Evolutionary conservation across 2,329 filamentous ascomycete genomes (phyloP).

Genomic region (Paraphoma chrysanthemicola): DNA sequence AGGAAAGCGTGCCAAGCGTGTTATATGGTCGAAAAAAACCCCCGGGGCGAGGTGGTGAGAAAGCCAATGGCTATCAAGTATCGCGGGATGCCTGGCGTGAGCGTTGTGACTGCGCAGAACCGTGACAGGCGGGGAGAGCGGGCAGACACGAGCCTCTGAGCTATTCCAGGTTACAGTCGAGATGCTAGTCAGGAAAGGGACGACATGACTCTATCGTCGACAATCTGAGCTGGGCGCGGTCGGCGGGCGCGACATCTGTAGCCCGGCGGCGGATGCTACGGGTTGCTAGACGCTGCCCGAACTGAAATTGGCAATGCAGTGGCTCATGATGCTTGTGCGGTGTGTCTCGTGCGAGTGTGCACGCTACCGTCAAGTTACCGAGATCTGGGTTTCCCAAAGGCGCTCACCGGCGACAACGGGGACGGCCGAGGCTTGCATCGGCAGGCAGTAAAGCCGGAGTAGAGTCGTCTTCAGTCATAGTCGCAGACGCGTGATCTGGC

Average conservation of each 20-base stretch:
- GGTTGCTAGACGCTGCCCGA: conserved; percentile 3
- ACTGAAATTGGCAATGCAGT: conserved; percentile 1
- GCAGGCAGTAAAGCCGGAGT: conserved; percentile 9
- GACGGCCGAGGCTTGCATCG: conserved; percentile 13
- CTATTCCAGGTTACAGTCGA: conserved; percentile 2
- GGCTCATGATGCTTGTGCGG: background rate
- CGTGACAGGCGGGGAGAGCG: background rate
- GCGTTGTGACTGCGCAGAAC: conserved; percentile 2
- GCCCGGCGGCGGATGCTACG: conserved; percentile 11
- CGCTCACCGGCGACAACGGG: conserved; percentile 16
- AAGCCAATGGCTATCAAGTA: conserved; percentile 9
- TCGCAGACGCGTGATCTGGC: conserved; percentile 4
- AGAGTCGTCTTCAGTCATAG: conserved; percentile 10
- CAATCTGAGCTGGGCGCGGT: conserved; percentile 7
- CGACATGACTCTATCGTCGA: conserved; percentile 7
- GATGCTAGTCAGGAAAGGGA: conserved; percentile 3
- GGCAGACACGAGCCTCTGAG: conserved; percentile 4
- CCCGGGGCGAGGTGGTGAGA: background rate
- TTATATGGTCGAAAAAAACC: background rate
- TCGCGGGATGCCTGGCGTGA: conserved; percentile 12
- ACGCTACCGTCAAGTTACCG: conserved; percentile 10
- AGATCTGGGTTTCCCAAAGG: conserved; percentile 15
- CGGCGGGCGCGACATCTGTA: conserved; percentile 3
- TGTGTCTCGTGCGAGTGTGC: conserved; percentile 1
- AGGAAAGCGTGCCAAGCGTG: background rate